phyloP scores from a whole-genome alignment of 495 filamentous ascomycete genomes.

The Letharia lupina region DNA sequence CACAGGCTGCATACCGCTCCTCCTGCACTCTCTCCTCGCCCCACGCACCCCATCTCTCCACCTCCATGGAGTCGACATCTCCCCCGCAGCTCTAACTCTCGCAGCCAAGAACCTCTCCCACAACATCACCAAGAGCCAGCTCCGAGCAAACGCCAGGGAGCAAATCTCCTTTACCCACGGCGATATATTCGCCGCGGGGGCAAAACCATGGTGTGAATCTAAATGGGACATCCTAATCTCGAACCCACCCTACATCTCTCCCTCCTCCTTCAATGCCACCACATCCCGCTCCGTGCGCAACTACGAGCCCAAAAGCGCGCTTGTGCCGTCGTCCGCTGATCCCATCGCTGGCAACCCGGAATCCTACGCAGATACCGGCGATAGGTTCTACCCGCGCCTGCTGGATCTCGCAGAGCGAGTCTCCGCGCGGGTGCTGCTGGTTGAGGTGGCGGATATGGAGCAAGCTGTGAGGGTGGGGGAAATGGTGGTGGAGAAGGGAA shows the following conservation, averaged over 20 bases:
- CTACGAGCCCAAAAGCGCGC: constrained; percentile 68
- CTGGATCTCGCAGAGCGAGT: constrained; percentile 9
- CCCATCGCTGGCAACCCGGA: background rate
- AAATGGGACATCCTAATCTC: constrained; percentile 65
- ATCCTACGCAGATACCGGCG: background rate
- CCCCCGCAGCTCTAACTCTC: constrained; percentile 47
- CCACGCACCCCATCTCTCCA: constrained; percentile 27
- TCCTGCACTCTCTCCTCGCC: constrained; percentile 51
- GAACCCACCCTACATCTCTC: constrained; percentile 90
- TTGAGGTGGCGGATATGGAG: constrained; percentile 26
- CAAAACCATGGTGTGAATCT: background rate
- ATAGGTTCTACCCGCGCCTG: constrained; percentile 21
- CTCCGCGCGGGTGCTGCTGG: constrained; percentile 1
- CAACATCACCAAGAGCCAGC: constrained; percentile 35
- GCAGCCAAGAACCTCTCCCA: constrained; percentile 51
- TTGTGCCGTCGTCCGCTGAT: constrained; percentile 48
- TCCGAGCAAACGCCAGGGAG: constrained; percentile 27
- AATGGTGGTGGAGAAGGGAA: constrained; percentile 18
- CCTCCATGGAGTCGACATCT: constrained; percentile 38
- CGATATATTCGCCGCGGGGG: constrained; percentile 44
- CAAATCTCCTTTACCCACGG: constrained; percentile 44
- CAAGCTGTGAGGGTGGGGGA: constrained; percentile 29
- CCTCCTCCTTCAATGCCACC: constrained; percentile 43
- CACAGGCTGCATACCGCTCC: constrained; percentile 81
- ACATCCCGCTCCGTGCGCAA: constrained; percentile 67